Evolutionary conservation across 2,329 filamentous ascomycete species (phyloP), one percentile per base, ranked within the genome.

Genomic region (Xylaria sp.): DNA sequence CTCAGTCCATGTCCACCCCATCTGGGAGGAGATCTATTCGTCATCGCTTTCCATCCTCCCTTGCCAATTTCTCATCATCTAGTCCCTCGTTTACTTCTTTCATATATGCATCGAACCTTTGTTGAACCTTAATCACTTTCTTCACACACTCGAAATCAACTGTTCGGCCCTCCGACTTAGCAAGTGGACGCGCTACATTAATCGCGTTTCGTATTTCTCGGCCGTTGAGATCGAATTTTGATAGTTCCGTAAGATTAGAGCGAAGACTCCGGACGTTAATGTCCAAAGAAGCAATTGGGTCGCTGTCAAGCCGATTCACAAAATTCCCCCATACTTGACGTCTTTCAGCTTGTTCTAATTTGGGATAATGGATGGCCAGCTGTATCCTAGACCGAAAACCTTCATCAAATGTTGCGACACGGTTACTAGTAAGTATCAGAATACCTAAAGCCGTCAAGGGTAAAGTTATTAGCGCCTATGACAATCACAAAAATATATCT

Each of bases 161-260:
- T 19, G 29, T 33, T 31, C 49, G n/a, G 5, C 37, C 31, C 5
- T 56, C 44, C 3, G 35, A 55, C 31, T 56, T 41, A 4, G 19
- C 38, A 1, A 41, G 38, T 13, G 38, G 38, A 3, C 49, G 49
- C 8, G 72, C 71, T 1, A 70, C 73, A 1, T 67, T 70, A 10
- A 76, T 68, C 0, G 67, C 62, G 52, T 81, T 81, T 21, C 79
- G 73, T 19, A 81, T 80, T 68, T 81, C 74, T 4, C 77, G 67
- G 2, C 79, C 79, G 48, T 80, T 80, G 63, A 81, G 69, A 13
- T 74, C 63, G 27, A 75, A 65, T 4, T 64, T 51, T 1, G 76
- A 73, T 15, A 81, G 65, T 48, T 79, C 71, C 0, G 65, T 63
- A 0, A 73, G 37, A 8, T 70, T 31, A 27, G 21, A 29, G 1